phyloP scores from a whole-genome alignment of 805 yeast genomes.

The Dipodascopsis uninucleata region DNA sequence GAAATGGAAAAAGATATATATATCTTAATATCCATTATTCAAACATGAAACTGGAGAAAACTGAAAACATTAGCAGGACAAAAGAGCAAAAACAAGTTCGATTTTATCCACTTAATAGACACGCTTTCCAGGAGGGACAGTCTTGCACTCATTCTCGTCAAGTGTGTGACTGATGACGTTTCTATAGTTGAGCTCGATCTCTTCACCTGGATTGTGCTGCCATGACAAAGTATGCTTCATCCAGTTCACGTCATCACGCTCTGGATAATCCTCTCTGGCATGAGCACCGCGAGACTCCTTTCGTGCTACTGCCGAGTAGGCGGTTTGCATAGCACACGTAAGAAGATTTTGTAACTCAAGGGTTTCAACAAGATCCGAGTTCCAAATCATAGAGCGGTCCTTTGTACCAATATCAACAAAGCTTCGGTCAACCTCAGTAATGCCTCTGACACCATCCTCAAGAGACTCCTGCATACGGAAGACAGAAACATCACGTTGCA shows the following conservation, averaged over 20 bases:
- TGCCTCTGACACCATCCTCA: constrained; percentile 84
- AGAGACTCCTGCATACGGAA: constrained; percentile 90
- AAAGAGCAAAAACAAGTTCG: not conserved
- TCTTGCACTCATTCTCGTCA: constrained; percentile 87
- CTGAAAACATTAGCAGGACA: not conserved
- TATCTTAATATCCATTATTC: not conserved
- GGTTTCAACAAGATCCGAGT: constrained; percentile 93
- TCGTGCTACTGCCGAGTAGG: constrained; percentile 89
- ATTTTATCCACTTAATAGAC: constrained; percentile 57
- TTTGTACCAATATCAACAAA: constrained; percentile 77
- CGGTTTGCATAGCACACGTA: constrained; percentile 96
- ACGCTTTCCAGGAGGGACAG: constrained; percentile 97
- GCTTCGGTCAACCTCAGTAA: constrained; percentile 67
- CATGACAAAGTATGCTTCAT: constrained; percentile 95
- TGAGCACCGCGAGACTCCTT: constrained; percentile 99
- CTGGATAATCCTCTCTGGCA: constrained; percentile 96
- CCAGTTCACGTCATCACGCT: constrained; percentile 95
- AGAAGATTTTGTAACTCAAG: constrained; percentile 92
- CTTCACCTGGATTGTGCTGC: constrained; percentile 71
- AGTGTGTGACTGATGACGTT: constrained; percentile 75
- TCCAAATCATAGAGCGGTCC: constrained; percentile 98
- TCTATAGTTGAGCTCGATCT: constrained; percentile 78
- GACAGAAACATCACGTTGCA: constrained; percentile 97
- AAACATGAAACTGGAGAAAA: not conserved
- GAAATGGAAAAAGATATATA: too few species aligned